Evolutionary conservation across 768 basidiomycete genomes (phyloP), one percentile per base, ranked within the genome.

Genomic region (Lactifluus echinatus): DNA sequence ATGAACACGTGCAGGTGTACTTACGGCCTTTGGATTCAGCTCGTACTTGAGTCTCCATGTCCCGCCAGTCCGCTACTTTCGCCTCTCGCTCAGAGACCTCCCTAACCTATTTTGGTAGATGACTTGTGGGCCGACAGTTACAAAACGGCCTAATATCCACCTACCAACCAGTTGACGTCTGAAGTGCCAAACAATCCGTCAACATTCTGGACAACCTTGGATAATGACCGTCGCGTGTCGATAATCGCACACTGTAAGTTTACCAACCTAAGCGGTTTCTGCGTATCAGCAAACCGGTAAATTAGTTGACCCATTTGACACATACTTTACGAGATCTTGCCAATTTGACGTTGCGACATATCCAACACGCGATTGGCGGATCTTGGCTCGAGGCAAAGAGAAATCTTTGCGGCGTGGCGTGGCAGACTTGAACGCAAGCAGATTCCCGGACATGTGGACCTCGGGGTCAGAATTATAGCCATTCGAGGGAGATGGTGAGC

Each of bases 381-480:
- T 26, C 40, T 50, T 53, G n/a, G 11, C 37, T 40, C 26, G 29
- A 28, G 45, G 43, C 19, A 63, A 23, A 12, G 55, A 52, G 14
- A 62, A 40, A 37, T 53, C 51, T 42, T 57, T 50, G 28, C 31
- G 51, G 4, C 47, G 60, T 51, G 48, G 55, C 21, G 37, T 31
- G 37, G 46, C 47, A 15, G 50, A 49, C 49, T 31, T 37, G 33
- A 42, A 64, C 54, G 34, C 57, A 24, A 61, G 47, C 21, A 44
- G 34, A 17, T 71, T 66, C 6, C 63, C 65, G 5, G 53, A 60
- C 50, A 73, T 73, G 49, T 75, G 74, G 14, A 73, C 69, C 57
- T 89, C 88, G 33, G 86, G 85, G 64, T 89, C 87, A 1, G 88
- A 88, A 28, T 77, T 76, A 65, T 87, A 88, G 8, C 83, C 86